A percentile compares a stretch with the other conserved stretches of the same genome.
Conservation (phyloP, 768 basidiomycete species). For the Suillus bovinus region DNA sequence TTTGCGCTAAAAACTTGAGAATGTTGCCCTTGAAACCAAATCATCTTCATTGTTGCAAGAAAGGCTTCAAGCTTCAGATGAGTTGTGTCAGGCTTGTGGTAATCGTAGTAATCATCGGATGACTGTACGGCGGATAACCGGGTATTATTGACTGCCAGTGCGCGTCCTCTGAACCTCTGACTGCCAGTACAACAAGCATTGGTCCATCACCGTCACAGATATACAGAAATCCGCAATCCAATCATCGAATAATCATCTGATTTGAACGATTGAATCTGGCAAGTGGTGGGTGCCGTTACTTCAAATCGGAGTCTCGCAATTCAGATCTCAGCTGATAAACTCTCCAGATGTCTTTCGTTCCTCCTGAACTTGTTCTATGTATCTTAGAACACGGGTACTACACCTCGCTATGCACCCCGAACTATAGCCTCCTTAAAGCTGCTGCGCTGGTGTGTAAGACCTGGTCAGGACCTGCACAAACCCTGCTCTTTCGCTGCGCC, state of each 20-base stretch:
- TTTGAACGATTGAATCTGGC: background rate
- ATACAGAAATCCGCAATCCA: background rate
- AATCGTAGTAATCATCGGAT: too few species aligned
- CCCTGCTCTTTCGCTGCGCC: slow-evolving; percentile 29
- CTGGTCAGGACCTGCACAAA: slow-evolving; percentile 31
- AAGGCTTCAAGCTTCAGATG: too few species aligned
- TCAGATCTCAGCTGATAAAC: background rate
- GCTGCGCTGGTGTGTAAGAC: slow-evolving; percentile 28
- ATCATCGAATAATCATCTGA: background rate
- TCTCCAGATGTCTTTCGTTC: slow-evolving; percentile 19
- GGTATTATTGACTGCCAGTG: background rate
- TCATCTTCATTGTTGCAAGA: background rate
- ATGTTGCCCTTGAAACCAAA: background rate
- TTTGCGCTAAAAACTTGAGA: background rate
- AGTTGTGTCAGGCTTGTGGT: too few species aligned
- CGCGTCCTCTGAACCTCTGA: background rate
- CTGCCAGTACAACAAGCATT: slow-evolving; percentile 1
- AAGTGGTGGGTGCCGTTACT: background rate
- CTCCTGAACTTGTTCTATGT: slow-evolving; percentile 23
- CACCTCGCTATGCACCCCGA: slow-evolving; percentile 15
- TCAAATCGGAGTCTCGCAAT: background rate
- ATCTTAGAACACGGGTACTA: slow-evolving; percentile 30
- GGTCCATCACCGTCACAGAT: slow-evolving; percentile 21
- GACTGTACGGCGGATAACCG: background rate
- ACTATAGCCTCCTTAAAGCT: slow-evolving; percentile 22